Conservation (phyloP, 2,329 filamentous ascomycete species). For the Gnomoniopsis smithogilvyi region DNA sequence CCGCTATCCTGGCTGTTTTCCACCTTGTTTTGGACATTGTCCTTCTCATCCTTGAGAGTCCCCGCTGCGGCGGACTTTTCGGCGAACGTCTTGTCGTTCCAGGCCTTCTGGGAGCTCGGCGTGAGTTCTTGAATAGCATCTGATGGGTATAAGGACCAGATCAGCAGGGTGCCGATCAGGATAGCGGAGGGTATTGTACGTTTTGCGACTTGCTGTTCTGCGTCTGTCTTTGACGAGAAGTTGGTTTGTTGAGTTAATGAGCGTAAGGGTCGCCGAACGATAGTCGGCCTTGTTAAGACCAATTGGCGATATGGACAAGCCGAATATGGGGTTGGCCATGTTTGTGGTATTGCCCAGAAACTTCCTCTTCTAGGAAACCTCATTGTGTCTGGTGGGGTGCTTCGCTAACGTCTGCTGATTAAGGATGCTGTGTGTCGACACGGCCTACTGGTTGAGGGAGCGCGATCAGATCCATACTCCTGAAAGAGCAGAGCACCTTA, state of each 20-base stretch:
- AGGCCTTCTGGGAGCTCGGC: conserved; percentile 5
- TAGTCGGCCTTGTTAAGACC: not conserved
- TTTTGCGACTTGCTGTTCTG: conserved; percentile 6
- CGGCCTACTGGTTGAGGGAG: not conserved
- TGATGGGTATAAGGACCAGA: conserved; percentile 37
- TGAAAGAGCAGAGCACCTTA: not conserved
- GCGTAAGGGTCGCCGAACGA: not conserved
- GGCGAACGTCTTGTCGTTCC: conserved; percentile 10
- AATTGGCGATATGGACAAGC: not conserved
- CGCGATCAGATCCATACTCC: not conserved
- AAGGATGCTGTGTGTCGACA: not conserved
- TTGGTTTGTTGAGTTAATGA: not conserved
- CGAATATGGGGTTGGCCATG: not conserved
- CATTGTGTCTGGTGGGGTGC: too few relatives aligned
- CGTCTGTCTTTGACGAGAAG: conserved; percentile 19
- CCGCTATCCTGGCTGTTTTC: conserved; percentile 21
- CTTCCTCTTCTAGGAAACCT: conserved; percentile 3
- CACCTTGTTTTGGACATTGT: conserved; percentile 19
- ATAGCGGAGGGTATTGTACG: conserved; percentile 27
- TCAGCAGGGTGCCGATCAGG: conserved; percentile 33
- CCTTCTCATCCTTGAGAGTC: conserved; percentile 16
- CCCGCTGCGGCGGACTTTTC: conserved; percentile 8
- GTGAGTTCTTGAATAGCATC: conserved; percentile 27
- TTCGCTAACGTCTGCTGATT: not conserved
- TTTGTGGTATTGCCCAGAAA: not conserved